Percentiles rank a stretch among this genome's conserved stretches.
Conservation (phyloP, 2,329 filamentous ascomycete species). For the Botrytis tulipae region DNA sequence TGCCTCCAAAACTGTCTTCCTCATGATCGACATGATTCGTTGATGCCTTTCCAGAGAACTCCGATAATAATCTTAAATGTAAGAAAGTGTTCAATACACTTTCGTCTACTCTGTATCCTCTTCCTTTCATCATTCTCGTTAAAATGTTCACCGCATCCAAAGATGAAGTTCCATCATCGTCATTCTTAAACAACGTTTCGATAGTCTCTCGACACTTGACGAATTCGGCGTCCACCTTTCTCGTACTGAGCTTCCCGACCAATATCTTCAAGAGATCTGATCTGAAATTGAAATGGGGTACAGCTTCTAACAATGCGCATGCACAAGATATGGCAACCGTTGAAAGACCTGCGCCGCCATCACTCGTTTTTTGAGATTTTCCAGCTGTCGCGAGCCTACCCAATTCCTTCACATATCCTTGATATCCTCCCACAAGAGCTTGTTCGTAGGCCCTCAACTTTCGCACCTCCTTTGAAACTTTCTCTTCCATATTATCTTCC, state of each 20-base stretch:
- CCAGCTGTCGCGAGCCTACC: conserved; percentile 63
- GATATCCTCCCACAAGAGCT: conserved; percentile 79
- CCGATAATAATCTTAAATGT: conserved; percentile 80
- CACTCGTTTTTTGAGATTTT: conserved; percentile 40
- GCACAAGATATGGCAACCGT: conserved; percentile 82
- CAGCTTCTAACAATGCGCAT: conserved; percentile 73
- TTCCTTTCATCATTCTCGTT: conserved; percentile 87
- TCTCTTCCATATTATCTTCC: conserved; percentile 72
- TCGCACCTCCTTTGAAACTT: conserved; percentile 89
- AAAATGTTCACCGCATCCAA: conserved; percentile 83
- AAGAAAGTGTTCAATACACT: conserved; percentile 87
- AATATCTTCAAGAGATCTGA: conserved; percentile 83
- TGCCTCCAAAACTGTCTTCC: conserved; percentile 46
- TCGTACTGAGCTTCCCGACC: conserved; percentile 75
- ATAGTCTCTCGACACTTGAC: conserved; percentile 74
- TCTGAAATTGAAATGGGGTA: conserved; percentile 97
- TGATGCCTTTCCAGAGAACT: conserved; percentile 83
- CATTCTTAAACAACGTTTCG: conserved; percentile 77
- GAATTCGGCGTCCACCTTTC: conserved; percentile 71
- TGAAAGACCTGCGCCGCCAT: conserved; percentile 53
- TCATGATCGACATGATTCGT: conserved; percentile 66
- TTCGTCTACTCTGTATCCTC: conserved; percentile 80
- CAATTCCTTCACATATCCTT: conserved; percentile 77
- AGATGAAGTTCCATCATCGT: conserved; percentile 86
- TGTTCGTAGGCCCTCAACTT: conserved; percentile 83